phyloP scores from a whole-genome alignment of 768 basidiomycete species.

The Tricholoma saponaceum region DNA sequence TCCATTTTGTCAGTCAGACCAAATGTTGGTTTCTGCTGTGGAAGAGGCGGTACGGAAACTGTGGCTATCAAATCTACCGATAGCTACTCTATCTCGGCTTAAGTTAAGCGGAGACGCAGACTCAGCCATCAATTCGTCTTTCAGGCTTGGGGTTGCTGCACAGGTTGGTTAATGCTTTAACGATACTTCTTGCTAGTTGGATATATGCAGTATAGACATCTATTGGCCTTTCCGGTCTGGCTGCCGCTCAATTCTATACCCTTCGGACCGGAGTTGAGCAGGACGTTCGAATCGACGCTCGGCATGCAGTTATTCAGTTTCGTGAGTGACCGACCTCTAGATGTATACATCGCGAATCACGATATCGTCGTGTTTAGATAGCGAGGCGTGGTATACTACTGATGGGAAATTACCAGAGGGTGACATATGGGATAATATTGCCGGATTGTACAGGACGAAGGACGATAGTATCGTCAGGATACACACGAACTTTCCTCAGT shows the following conservation, averaged over 20 bases:
- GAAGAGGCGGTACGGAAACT: constrained; percentile 20
- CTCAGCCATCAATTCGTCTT: constrained; percentile 46
- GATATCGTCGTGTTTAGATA: constrained; percentile 27
- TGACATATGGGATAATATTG: constrained; percentile 43
- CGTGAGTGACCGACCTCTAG: constrained; percentile 26
- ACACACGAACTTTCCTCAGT: constrained; percentile 65
- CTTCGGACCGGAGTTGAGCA: constrained; percentile 44
- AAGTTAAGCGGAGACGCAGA: constrained; percentile 35
- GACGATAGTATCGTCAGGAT: constrained; percentile 47
- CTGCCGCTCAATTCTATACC: constrained; percentile 46
- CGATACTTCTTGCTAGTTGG: background rate
- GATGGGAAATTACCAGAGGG: constrained; percentile 31
- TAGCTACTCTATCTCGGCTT: constrained; percentile 30
- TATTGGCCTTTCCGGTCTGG: constrained; percentile 48
- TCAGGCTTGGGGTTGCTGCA: constrained; percentile 47
- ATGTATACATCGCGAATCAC: background rate
- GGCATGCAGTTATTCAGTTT: constrained; percentile 54
- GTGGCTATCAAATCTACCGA: constrained; percentile 41
- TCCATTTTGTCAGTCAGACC: too few relatives aligned
- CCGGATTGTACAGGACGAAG: constrained; percentile 52
- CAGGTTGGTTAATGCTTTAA: constrained; percentile 35
- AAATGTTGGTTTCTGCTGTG: constrained; percentile 3
- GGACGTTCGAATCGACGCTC: constrained; percentile 46
- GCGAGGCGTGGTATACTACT: constrained; percentile 47
- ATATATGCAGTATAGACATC: constrained; percentile 26